Evolutionary conservation across 345 rosid genomes (phyloP), one percentile per base, ranked within the genome.

Genomic region (Pistacia integerrima): DNA sequence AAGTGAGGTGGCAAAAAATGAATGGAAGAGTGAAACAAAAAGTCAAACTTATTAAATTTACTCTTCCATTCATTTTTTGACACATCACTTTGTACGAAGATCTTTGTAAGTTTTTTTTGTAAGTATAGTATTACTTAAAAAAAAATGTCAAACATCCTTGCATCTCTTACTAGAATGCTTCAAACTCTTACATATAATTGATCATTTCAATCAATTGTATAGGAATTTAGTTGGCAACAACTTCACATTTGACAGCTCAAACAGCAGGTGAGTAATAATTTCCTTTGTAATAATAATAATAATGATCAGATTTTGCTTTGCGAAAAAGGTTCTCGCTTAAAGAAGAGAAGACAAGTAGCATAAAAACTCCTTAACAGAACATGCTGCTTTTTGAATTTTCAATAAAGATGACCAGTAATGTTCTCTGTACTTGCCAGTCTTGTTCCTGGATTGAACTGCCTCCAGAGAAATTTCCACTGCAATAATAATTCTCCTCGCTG

Each of bases 161-260:
- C 72, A 69, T 51, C 59, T 51, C 46, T 69, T 9, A 25, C 18
- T n/a, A 16, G 36, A 51, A 51, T 51, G 17, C 55, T 0, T 51
- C 55, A 14, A 51, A 51, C 17, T 51, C 13, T 11, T 17, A 41
- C 0, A 51, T 51, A 51, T 14, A 28, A 73, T 55, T 56, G 13
- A 54, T 55, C 30, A 13, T 30, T 46, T 16, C 64, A 25, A 79
- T 74, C 10, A 52, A 38, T 11, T 69, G n/a, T 77, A 75, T 54
- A 85, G 87, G 82, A 85, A 82, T 55, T 64, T 85, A 3, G 80
- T 69, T 22, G 87, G 66, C 72, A 85, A 85, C 78, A 77, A 75
- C 80, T 85, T 82, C 72, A 67, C 74, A 33, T 78, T 75, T 77
- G 77, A 79, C 81, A 80, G 28, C 69, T 64, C 77, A 55, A 76